These are phyloP conservation scores for Phaseolus lunatus DNA, from an alignment of 306 rosid genomes.

Conservation along the genomic window DNA sequence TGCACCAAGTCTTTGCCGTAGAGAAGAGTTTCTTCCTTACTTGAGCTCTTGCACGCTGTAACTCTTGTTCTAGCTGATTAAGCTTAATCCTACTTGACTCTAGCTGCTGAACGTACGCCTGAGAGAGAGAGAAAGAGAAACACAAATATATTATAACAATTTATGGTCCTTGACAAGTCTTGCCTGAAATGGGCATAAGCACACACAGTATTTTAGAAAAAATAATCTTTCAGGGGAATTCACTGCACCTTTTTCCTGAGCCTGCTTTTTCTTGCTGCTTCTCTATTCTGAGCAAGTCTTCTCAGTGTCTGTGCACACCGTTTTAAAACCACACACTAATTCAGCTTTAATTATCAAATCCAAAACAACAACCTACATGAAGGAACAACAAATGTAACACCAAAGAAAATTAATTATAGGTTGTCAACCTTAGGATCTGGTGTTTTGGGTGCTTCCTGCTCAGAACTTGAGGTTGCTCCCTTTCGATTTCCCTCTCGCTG, in stretches of 20 bases:
- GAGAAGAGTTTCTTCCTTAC: constrained; percentile 49
- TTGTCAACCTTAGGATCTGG: constrained; percentile 90
- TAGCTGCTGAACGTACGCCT: constrained; percentile 98
- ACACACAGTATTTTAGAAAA: not conserved
- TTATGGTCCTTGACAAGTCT: constrained; percentile 19
- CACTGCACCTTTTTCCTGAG: constrained; percentile 84
- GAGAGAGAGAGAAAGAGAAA: constrained; percentile 5
- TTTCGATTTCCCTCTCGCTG: constrained; percentile 79
- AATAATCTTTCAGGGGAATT: constrained; percentile 21
- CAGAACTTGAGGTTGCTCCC: constrained; percentile 89
- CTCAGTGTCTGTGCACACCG: constrained; percentile 72
- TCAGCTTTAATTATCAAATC: not conserved
- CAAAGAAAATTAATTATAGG: not conserved
- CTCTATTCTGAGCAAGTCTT: constrained; percentile 99
- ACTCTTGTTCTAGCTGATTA: constrained; percentile 91
- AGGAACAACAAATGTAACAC: not conserved
- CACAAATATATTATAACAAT: not conserved
- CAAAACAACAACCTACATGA: not conserved
- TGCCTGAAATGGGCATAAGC: constrained; percentile 45
- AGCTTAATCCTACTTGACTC: constrained; percentile 96
- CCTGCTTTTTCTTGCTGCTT: constrained; percentile 99
- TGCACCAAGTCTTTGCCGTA: constrained; percentile 13
- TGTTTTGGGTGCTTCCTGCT: constrained; percentile 91
- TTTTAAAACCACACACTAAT: constrained; percentile 10
- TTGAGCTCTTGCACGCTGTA: constrained; percentile 86